phyloP scores from a whole-genome alignment of 169 alveolate species.

The Miamiensis avidus region DNA sequence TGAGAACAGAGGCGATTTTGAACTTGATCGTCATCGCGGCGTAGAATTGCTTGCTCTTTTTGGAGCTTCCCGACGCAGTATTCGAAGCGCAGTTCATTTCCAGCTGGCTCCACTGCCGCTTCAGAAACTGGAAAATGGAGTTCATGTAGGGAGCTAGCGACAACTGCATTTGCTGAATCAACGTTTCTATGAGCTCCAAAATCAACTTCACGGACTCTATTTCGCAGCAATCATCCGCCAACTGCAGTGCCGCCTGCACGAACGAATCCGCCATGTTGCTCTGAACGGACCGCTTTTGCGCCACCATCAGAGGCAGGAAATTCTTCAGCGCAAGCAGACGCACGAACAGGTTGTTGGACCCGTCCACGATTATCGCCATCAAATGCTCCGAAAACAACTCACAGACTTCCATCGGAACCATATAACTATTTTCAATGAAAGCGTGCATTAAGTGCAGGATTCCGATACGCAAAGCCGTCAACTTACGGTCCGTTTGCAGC shows the following conservation, averaged over 20 bases:
- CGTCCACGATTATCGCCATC: background rate
- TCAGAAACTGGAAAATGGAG: too few species aligned
- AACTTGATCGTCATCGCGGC: background rate
- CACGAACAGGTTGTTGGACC: background rate
- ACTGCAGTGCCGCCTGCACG: background rate
- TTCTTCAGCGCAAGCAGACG: background rate
- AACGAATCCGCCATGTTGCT: background rate
- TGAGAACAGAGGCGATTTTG: background rate
- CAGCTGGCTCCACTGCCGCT: background rate
- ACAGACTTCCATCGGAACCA: background rate
- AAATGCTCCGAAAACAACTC: background rate
- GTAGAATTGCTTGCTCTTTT: too few species aligned
- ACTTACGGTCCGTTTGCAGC: background rate
- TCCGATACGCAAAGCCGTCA: background rate
- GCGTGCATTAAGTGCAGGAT: conserved; percentile 5
- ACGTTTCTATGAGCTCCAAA: background rate
- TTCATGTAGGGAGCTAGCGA: background rate
- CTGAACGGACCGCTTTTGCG: background rate
- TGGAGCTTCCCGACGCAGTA: background rate
- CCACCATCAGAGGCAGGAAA: background rate
- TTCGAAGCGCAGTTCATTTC: background rate
- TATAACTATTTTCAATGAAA: conserved; percentile 3
- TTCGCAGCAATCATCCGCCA: background rate
- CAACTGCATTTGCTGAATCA: background rate
- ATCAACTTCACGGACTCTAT: background rate